Conservation (phyloP, 352 stramenopile genomes). For the Pythium rishiriense region DNA sequence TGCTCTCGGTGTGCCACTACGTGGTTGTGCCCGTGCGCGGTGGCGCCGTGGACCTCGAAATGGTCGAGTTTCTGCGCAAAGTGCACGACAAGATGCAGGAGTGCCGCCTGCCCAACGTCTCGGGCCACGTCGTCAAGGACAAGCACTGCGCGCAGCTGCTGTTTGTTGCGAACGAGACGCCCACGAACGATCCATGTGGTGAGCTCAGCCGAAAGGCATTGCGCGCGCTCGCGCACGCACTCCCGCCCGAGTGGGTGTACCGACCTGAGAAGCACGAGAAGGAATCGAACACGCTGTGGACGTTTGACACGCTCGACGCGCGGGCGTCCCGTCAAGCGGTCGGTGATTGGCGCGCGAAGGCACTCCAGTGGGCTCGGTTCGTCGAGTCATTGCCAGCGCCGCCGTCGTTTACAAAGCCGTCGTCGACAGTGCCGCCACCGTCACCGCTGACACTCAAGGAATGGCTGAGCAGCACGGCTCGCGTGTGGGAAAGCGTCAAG, state of each 20-base stretch:
- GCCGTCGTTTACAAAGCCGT: constrained; percentile 15
- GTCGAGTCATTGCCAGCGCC: constrained; percentile 23
- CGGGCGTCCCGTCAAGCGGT: background rate
- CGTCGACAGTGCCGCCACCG: constrained; percentile 2
- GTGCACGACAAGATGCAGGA: constrained; percentile 54
- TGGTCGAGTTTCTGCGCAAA: constrained; percentile 50
- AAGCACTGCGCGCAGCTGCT: constrained; percentile 61
- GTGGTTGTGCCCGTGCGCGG: constrained; percentile 56
- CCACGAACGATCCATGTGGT: background rate
- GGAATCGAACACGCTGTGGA: background rate
- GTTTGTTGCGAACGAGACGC: constrained; percentile 56
- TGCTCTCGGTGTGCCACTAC: constrained; percentile 79
- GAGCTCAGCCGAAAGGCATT: background rate
- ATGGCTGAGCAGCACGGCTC: constrained; percentile 71
- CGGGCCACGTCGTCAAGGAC: constrained; percentile 39
- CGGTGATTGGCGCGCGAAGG: constrained; percentile 10
- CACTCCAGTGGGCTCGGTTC: constrained; percentile 10
- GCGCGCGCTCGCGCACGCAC: constrained; percentile 37
- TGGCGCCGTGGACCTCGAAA: constrained; percentile 43
- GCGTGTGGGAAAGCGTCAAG: constrained; percentile 68
- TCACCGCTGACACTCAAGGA: constrained; percentile 60
- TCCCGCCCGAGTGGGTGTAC: constrained; percentile 30
- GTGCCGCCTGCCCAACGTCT: constrained; percentile 63
- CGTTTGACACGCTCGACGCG: constrained; percentile 14
- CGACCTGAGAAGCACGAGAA: background rate